Evolutionary conservation across 129 eudicot species (phyloP), one percentile per base, ranked within the genome.

Genomic region (Kitagawia praeruptora): DNA sequence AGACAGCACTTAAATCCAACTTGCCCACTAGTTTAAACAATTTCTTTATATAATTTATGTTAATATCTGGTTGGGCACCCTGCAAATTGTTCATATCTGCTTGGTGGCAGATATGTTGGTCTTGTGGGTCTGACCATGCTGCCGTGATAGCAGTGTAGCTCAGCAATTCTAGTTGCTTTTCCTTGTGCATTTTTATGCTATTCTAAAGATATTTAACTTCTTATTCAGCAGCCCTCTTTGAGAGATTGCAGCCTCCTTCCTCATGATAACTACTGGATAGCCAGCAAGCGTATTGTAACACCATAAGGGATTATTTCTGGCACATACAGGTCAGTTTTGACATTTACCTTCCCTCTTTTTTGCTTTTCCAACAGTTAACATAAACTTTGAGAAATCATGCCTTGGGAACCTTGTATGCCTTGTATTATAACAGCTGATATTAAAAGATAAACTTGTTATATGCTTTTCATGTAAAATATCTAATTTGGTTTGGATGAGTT

Each of bases 221-320:
- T 77, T 82, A 39, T 87, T 66, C 42, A 47, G 78, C 97, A 88
- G 91, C 66, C 85, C 23, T 75, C 85, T 28, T 74, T 81, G 74
- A 86, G 58, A 46, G 82, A 45, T 28, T 95, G 96, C 87, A 92
- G 97, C 87, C 93, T 91, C 56, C 83, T 85, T 78, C 84, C 93
- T 80, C 85, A 88, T 27, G 81, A 78, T 44, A 96, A 87, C 83
- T 94, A 81, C 61, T 94, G 96, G 98, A 90, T 94, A 79, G 83
- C 88, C 75, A 94, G 98, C 96, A 90, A 86, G 82, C 96, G 92
- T 46, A 92, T 94, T 76, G 98, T 94, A 76, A 94, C 96, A 54
- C 92, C 92, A 15, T 79, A 80, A 61, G 88, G 87, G 45, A 80
- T 92, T 49, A 88, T 94, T 69, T 88, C 96, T 51, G 98, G 98